phyloP scores from a whole-genome alignment of 306 rosid species.

The Prinsepia uniflora region DNA sequence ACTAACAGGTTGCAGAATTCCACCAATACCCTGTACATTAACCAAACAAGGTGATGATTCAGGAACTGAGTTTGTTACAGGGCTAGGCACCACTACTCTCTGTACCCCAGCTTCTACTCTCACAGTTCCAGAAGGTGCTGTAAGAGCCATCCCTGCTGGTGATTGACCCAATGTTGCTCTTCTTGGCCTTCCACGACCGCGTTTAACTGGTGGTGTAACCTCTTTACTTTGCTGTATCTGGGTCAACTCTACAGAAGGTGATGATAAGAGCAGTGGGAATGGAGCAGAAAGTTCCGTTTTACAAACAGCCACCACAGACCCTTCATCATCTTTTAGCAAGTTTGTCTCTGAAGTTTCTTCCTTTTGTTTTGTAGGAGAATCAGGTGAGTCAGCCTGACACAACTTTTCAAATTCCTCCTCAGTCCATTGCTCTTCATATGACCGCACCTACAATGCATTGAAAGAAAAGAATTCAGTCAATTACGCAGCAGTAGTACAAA shows the following conservation, averaged over 20 bases:
- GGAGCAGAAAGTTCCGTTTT: slow-evolving; percentile 38
- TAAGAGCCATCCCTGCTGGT: slow-evolving; percentile 38
- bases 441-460: slow-evolving; percentile 63
- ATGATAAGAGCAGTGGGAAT: slow-evolving; percentile 29
- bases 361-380: slow-evolving; percentile 51
- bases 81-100: slow-evolving; percentile 41
- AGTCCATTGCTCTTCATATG: slow-evolving; percentile 99
- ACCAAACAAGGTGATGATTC: slow-evolving; percentile 39
- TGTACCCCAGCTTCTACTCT: slow-evolving; percentile 41
- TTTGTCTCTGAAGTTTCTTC: slow-evolving; percentile 46
- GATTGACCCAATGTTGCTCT: slow-evolving; percentile 55
- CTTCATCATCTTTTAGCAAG: slow-evolving; percentile 38
- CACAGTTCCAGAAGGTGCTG: slow-evolving; percentile 42
- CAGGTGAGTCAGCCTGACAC: slow-evolving; percentile 81
- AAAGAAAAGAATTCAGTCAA: slow-evolving; percentile 14
- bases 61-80: slow-evolving; percentile 35
- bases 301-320: slow-evolving; percentile 37
- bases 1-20: slow-evolving; percentile 32
- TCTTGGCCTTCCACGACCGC: slow-evolving; percentile 98
- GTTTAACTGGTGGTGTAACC: slow-evolving; percentile 77
- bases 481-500: not conserved
- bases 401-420: slow-evolving; percentile 97
- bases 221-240: slow-evolving; percentile 55
- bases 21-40: slow-evolving; percentile 32
- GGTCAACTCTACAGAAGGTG: slow-evolving; percentile 47